Conservation (phyloP, 129 eudicot species). For the Pseudognaphalium luteoalbum region DNA sequence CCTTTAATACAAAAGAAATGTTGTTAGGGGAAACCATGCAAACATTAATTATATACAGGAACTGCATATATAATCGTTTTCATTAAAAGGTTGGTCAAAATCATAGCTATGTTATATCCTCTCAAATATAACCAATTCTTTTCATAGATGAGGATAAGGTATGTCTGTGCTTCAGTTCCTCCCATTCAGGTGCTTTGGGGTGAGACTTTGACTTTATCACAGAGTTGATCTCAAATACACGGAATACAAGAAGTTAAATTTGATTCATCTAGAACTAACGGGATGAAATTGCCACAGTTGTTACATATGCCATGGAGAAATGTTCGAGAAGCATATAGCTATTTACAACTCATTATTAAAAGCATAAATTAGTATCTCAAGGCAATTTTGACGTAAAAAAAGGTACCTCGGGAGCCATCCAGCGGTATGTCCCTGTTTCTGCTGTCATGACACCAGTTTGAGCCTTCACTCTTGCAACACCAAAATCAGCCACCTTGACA, state of each 20-base stretch:
- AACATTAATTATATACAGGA: neutral
- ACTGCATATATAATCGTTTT: conserved; percentile 4
- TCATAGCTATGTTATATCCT: neutral
- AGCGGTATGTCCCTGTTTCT: conserved; percentile 96
- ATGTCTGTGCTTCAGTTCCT: neutral
- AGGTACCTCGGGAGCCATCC: conserved; percentile 99
- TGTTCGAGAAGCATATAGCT: neutral
- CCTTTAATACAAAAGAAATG: conserved; percentile 49
- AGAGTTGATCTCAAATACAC: neutral
- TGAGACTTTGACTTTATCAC: neutral
- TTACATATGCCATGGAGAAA: neutral
- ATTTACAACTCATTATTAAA: neutral
- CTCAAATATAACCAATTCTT: neutral
- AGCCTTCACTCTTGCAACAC: conserved; percentile 97
- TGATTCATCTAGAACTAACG: too few species aligned
- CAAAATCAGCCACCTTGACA: conserved; percentile 99
- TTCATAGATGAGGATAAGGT: neutral
- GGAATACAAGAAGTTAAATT: too few species aligned
- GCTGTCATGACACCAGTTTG: conserved; percentile 99
- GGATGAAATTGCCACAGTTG: neutral
- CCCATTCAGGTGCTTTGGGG: neutral
- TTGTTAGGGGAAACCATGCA: conserved; percentile 26
- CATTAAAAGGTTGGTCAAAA: neutral
- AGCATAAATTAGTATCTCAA: neutral
- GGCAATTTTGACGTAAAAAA: neutral